Evolutionary conservation across 352 stramenopile species (phyloP).

Genomic region (Aphanomyces astaci): DNA sequence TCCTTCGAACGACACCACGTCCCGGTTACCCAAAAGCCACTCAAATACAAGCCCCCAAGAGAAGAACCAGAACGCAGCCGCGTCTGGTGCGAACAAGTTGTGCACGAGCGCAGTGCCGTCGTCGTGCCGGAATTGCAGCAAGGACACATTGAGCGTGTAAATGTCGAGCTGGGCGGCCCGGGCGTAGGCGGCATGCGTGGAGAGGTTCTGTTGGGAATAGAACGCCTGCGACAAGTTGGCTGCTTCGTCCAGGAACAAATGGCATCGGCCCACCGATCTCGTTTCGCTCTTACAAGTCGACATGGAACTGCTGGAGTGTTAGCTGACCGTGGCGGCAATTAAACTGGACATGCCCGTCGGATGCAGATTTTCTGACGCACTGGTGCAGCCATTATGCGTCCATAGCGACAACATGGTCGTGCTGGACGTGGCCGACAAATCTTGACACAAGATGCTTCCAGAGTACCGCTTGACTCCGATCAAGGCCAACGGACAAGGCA

Average conservation of each 20-base stretch:
- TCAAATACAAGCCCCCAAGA: not conserved
- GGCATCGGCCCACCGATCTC: too few relatives aligned
- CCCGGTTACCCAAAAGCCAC: not conserved
- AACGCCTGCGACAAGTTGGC: too few relatives aligned
- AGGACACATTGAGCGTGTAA: too few relatives aligned
- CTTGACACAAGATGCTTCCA: not conserved
- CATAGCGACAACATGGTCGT: not conserved
- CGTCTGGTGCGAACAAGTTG: not conserved
- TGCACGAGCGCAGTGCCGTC: not conserved
- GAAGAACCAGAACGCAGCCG: not conserved
- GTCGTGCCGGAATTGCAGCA: too few relatives aligned
- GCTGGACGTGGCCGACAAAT: not conserved
- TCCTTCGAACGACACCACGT: constrained; percentile 3
- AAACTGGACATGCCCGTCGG: not conserved
- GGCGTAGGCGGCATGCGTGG: too few relatives aligned
- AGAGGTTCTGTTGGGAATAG: too few relatives aligned
- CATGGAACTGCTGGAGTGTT: not conserved
- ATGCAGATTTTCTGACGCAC: not conserved
- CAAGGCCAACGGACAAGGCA: not conserved
- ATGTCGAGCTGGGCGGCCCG: too few relatives aligned
- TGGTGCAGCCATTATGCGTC: not conserved
- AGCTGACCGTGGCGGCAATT: not conserved
- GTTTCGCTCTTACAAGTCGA: too few relatives aligned
- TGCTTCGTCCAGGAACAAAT: too few relatives aligned
- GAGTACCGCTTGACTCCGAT: not conserved